Conservation (phyloP, 345 rosid genomes). For the Balakata baccata region DNA sequence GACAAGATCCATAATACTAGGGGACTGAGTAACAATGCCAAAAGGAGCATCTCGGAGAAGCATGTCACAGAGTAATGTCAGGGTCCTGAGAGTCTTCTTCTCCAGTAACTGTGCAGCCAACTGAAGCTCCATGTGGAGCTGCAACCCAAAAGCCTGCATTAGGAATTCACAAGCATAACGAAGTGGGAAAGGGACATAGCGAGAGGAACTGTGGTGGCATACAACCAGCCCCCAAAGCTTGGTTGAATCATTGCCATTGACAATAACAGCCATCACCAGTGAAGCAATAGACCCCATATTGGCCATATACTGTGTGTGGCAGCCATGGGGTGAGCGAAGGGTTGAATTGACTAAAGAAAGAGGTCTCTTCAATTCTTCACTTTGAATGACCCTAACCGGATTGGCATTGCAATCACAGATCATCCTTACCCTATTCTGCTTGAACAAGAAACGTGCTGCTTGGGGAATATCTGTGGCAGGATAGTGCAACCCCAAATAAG, state of each 20-base stretch:
- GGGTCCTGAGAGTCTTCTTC: slow-evolving; percentile 66
- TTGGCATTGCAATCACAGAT: slow-evolving; percentile 71
- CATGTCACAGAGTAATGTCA: slow-evolving; percentile 75
- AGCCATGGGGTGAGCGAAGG: slow-evolving; percentile 63
- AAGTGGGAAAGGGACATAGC: slow-evolving; percentile 67
- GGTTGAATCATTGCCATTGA: slow-evolving; percentile 43
- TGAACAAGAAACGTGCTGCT: slow-evolving; percentile 77
- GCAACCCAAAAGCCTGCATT: slow-evolving; percentile 77
- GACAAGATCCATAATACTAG: slow-evolving; percentile 79
- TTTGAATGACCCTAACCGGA: slow-evolving; percentile 59
- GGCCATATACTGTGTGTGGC: slow-evolving; percentile 72
- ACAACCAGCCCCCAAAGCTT: slow-evolving; percentile 91
- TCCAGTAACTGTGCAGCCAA: slow-evolving; percentile 56
- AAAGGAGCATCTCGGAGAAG: slow-evolving; percentile 72
- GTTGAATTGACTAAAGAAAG: slow-evolving; percentile 78
- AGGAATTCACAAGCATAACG: slow-evolving; percentile 84
- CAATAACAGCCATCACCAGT: slow-evolving; percentile 54
- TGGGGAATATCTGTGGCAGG: slow-evolving; percentile 91
- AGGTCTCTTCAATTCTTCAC: slow-evolving; percentile 60
- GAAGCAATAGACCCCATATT: slow-evolving; percentile 89
- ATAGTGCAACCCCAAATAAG: slow-evolving; percentile 82
- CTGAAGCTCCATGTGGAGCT: slow-evolving; percentile 74
- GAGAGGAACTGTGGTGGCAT: slow-evolving; percentile 73
- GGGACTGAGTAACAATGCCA: slow-evolving; percentile 78
- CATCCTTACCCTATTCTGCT: slow-evolving; percentile 75